phyloP scores from a whole-genome alignment of 768 basidiomycete species.

The Mycena pura region DNA sequence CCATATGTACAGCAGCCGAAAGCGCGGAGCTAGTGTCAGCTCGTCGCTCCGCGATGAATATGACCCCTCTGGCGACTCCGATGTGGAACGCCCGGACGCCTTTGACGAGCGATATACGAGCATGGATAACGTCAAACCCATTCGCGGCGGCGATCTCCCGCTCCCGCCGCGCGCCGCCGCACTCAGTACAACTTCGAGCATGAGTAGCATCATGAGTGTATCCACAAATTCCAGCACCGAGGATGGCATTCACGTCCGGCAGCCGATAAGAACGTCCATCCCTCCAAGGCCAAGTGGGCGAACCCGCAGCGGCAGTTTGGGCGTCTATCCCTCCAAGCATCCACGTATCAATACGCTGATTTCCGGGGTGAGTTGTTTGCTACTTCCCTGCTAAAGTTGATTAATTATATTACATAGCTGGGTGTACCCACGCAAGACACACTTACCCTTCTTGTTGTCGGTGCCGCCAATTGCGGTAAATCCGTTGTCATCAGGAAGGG shows the following conservation, averaged over 20 bases:
- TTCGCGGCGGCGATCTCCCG: slow-evolving; percentile 67
- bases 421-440: slow-evolving; percentile 27
- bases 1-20: slow-evolving; percentile 43
- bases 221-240: slow-evolving; percentile 43
- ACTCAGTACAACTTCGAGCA: slow-evolving; percentile 45
- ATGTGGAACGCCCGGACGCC: slow-evolving; percentile 59
- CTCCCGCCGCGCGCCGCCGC: slow-evolving; percentile 62
- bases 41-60: slow-evolving; percentile 48
- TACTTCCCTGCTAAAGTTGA: slow-evolving; percentile 5
- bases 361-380: slow-evolving; percentile 28
- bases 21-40: slow-evolving; percentile 63
- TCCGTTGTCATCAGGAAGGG: slow-evolving; percentile 82
- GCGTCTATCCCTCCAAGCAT: slow-evolving; percentile 47
- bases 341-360: slow-evolving; percentile 45
- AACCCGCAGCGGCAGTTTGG: slow-evolving; percentile 67
- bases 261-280: slow-evolving; percentile 46
- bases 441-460: slow-evolving; percentile 81
- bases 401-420: slow-evolving; percentile 16
- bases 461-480: slow-evolving; percentile 83
- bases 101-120: slow-evolving; percentile 24
- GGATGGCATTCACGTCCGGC: slow-evolving; percentile 44
- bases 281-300: slow-evolving; percentile 43
- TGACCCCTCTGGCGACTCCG: slow-evolving; percentile 54
- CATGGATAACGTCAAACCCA: slow-evolving; percentile 26
- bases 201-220: slow-evolving; percentile 45